A percentile compares a stretch with the other conserved stretches of the same genome.
Evolutionary conservation across 2,329 filamentous ascomycete genomes (phyloP).

Genomic region (Penicillium sp.): DNA sequence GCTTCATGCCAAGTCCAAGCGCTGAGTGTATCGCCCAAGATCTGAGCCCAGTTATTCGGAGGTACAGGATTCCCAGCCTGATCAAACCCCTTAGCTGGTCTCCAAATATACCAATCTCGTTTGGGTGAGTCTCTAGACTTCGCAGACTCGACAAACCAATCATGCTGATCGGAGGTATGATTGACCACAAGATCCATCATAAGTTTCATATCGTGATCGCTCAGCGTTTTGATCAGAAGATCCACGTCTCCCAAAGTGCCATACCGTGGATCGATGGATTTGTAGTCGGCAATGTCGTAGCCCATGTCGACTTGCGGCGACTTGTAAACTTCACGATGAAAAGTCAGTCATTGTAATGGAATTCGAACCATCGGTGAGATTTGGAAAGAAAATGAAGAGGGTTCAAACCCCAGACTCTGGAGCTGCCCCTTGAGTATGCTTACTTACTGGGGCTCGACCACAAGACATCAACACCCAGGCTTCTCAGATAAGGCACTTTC

Average conservation of each 20-base stretch:
- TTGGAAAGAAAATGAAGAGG: too few relatives aligned
- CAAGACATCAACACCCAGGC: slow-evolving; percentile 34
- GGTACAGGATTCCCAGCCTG: slow-evolving; percentile 60
- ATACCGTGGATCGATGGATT: slow-evolving; percentile 50
- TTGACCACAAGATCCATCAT: slow-evolving; percentile 53
- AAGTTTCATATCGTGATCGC: slow-evolving; percentile 50
- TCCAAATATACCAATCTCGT: slow-evolving; percentile 65
- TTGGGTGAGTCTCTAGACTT: slow-evolving; percentile 56
- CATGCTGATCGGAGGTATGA: slow-evolving; percentile 54
- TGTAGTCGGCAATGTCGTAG: slow-evolving; percentile 59
- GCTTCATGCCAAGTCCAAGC: slow-evolving; percentile 60
- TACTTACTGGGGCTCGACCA: slow-evolving; percentile 43
- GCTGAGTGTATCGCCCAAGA: slow-evolving; percentile 25
- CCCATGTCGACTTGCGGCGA: slow-evolving; percentile 54
- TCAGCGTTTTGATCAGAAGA: slow-evolving; percentile 43
- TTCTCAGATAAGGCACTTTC: slow-evolving; percentile 32
- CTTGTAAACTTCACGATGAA: slow-evolving; percentile 37
- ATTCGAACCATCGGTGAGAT: too few relatives aligned
- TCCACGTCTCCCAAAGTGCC: slow-evolving; percentile 51
- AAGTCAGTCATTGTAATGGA: too few relatives aligned
- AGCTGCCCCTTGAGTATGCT: too few relatives aligned
- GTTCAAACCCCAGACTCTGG: too few relatives aligned
- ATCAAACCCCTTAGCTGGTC: slow-evolving; percentile 48
- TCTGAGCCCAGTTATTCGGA: slow-evolving; percentile 69
- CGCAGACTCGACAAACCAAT: slow-evolving; percentile 66